Conservation (phyloP, 768 basidiomycete species). For the Lentinula sp. region DNA sequence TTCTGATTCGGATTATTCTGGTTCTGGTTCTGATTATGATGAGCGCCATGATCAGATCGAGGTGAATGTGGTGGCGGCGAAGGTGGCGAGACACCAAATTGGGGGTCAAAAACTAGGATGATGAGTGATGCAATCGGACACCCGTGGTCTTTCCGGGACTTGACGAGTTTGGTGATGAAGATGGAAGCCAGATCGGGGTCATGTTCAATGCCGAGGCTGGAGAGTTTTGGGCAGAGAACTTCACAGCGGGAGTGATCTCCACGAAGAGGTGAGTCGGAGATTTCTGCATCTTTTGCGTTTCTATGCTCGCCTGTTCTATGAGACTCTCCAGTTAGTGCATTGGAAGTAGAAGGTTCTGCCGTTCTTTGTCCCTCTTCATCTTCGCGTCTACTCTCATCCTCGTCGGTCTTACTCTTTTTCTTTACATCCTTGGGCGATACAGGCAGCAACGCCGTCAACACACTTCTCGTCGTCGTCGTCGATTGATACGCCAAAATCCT, state of each 20-base stretch:
- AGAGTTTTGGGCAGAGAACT: constrained; percentile 3
- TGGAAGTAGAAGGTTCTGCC: background rate
- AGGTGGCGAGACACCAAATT: background rate
- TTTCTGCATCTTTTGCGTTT: background rate
- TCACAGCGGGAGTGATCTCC: background rate
- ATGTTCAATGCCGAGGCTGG: background rate
- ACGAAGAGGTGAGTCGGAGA: background rate
- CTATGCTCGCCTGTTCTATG: background rate
- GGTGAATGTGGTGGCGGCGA: background rate
- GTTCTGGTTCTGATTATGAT: background rate
- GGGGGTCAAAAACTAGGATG: background rate
- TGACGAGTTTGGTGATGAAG: constrained; percentile 2
- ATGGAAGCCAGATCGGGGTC: constrained; percentile 5
- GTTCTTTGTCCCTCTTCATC: background rate
- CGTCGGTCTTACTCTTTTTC: background rate
- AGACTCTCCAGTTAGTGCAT: background rate
- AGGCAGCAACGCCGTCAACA: constrained; percentile 3
- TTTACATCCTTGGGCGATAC: background rate
- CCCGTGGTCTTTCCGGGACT: background rate
- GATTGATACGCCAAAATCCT: constrained; percentile 4
- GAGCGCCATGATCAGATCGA: background rate
- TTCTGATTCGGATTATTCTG: background rate
- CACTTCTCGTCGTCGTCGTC: background rate
- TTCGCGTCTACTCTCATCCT: background rate
- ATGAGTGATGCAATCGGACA: background rate